Base-by-base conservation (phyloP, 2,329 filamentous ascomycete genomes). In the Ascochyta koolunga region DNA sequence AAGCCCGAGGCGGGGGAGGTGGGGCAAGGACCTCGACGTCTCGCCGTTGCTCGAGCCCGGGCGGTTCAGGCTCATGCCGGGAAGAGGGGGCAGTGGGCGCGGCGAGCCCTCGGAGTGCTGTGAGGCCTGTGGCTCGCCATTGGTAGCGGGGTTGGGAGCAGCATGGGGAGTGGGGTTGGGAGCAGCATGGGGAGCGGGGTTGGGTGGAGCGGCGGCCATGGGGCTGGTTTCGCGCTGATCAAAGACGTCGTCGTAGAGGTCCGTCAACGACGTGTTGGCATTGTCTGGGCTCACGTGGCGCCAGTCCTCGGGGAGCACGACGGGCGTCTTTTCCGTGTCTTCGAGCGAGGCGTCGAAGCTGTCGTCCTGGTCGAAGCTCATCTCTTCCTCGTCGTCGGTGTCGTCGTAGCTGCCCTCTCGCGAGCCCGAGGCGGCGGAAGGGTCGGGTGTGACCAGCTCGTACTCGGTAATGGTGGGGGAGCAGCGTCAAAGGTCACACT, bases 231-330 rank as follows among this genome's bases (percentile, higher is more conserved):
- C 78, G 36, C 80, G 77, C 21, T 79, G 80, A 21, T 81, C 86
- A 65, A 90, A 95, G 1, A 86, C 85, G 64, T 91, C 86, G 32
- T 90, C 87, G 31, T 84, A 80, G 11, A 78, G 73, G 54, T 82
- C 77, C 4, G 79, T 78, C 32, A 85, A 69, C 21, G 81, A 80
- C 13, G 77, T 81, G 58, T 85, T 80, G n/a, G 80, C 83, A 19
- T 75, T 85, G 65, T 81, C 86, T 72, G 77, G 90, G 78, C 78
- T 93, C 83, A 88, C 86, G 61, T 85, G 90, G 59, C 90, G 87
- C 95, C 95, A 99, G 72, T 97, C 92, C 67, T 98, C 95, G 0
- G 95, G 95, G 19, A 96, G 85, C n/a, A 99, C 93, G 10, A 99
- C 95, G 0, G 95, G 95, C 1, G 95, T 98, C 80, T 98, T 98